phyloP scores from a whole-genome alignment of 2,329 filamentous ascomycete genomes.

The Arthrobotrys sinensis region DNA sequence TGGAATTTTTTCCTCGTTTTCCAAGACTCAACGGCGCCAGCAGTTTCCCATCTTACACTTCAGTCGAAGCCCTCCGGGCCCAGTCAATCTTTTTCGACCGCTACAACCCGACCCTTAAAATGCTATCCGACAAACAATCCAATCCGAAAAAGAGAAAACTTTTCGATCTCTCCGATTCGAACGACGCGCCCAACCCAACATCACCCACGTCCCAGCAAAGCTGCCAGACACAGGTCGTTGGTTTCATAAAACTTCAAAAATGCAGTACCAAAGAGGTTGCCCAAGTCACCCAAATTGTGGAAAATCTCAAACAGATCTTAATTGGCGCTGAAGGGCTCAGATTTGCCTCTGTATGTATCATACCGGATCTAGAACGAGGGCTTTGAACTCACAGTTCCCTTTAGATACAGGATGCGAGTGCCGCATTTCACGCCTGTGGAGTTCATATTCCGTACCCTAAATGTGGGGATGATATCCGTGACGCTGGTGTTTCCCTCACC shows the following conservation, averaged over 20 bases:
- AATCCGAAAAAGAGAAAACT: constrained; percentile 35
- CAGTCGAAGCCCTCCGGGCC: too few species aligned
- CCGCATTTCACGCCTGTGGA: background rate
- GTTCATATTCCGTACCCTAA: constrained; percentile 12
- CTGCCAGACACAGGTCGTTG: background rate
- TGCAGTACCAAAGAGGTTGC: constrained; percentile 29
- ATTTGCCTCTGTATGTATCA: constrained; percentile 31
- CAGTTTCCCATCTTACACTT: background rate
- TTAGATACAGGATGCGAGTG: constrained; percentile 26
- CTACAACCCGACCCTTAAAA: background rate
- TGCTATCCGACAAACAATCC: constrained; percentile 8
- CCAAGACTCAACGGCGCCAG: background rate
- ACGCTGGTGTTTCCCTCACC: background rate
- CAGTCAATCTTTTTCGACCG: background rate
- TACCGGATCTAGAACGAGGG: background rate
- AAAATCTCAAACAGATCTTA: constrained; percentile 28
- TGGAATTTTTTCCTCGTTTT: constrained; percentile 20
- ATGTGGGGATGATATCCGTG: background rate
- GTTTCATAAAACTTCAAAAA: constrained; percentile 40
- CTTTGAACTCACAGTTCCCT: background rate
- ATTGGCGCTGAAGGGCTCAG: constrained; percentile 1
- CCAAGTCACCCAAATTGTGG: constrained; percentile 10
- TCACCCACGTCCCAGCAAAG: background rate
- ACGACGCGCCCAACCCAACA: background rate
- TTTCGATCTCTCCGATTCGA: background rate